A percentile compares a stretch with the other conserved stretches of the same genome.
Conservation (phyloP, 2,329 filamentous ascomycete genomes). For the Moelleriella libera region DNA sequence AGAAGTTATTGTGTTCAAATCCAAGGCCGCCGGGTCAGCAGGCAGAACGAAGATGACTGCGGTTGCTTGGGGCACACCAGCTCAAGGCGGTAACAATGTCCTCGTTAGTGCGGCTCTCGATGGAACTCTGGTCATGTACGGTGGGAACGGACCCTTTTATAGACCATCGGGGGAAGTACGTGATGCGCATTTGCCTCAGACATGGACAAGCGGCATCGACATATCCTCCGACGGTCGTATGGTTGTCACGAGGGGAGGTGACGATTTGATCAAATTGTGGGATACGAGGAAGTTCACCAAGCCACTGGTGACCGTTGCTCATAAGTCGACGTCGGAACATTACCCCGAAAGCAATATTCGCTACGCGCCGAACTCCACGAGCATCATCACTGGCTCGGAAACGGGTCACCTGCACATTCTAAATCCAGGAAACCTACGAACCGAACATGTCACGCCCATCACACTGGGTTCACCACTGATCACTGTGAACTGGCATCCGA, state of each 20-base stretch:
- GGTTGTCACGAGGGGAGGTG: conserved; percentile 80
- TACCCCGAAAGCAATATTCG: conserved; percentile 77
- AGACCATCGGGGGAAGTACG: conserved; percentile 71
- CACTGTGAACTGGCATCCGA: conserved; percentile 79
- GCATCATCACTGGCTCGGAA: conserved; percentile 78
- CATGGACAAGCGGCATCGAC: conserved; percentile 86
- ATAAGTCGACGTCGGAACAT: conserved; percentile 69
- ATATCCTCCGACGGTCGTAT: conserved; percentile 84
- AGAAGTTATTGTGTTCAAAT: conserved; percentile 93
- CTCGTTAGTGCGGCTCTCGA: conserved; percentile 76
- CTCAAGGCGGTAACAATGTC: conserved; percentile 64
- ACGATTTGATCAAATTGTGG: conserved; percentile 91
- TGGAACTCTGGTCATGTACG: conserved; percentile 83
- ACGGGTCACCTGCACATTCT: conserved; percentile 82
- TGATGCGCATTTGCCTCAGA: conserved; percentile 67
- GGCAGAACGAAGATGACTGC: conserved; percentile 90
- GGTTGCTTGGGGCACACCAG: conserved; percentile 68
- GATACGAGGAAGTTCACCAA: conserved; percentile 92
- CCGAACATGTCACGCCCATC: conserved; percentile 79
- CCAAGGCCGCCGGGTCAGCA: conserved; percentile 71
- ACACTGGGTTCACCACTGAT: conserved; percentile 74
- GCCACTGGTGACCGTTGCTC: conserved; percentile 65
- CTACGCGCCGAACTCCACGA: conserved; percentile 73
- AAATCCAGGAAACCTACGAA: conserved; percentile 77
- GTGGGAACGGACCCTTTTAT: conserved; percentile 73